A percentile compares a stretch with the other conserved stretches of the same genome.
Conservation (phyloP, 2,329 filamentous ascomycete genomes). For the Ilyonectria destructans region DNA sequence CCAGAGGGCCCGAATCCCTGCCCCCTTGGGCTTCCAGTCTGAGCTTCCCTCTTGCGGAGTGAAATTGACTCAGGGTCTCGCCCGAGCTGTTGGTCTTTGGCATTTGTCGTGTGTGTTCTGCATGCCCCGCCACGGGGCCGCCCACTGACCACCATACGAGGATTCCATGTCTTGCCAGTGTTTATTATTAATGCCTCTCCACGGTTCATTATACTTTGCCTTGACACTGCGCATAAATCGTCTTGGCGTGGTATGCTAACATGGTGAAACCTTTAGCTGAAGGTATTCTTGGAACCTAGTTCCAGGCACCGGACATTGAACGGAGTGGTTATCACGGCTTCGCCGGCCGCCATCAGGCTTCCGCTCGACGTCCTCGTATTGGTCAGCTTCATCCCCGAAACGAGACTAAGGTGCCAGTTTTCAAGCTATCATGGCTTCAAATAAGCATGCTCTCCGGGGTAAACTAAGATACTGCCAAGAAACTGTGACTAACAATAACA, state of each 20-base stretch:
- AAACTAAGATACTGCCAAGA: neutral
- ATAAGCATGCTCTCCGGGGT: neutral
- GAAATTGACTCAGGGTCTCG: slow-evolving; percentile 21
- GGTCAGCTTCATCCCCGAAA: neutral
- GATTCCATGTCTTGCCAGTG: slow-evolving; percentile 3
- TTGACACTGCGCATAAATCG: neutral
- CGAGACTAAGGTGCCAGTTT: neutral
- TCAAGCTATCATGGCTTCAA: neutral
- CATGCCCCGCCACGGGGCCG: slow-evolving; percentile 9
- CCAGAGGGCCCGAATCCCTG: slow-evolving; percentile 21
- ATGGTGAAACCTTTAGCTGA: slow-evolving; percentile 10
- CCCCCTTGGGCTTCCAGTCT: slow-evolving; percentile 1
- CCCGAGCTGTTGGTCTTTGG: neutral
- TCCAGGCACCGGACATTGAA: neutral
- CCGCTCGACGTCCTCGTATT: neutral
- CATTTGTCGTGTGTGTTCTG: neutral
- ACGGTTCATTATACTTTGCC: neutral
- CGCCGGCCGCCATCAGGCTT: neutral
- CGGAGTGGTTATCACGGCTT: neutral
- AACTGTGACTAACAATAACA: neutral
- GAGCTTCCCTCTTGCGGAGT: slow-evolving; percentile 11
- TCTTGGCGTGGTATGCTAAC: neutral
- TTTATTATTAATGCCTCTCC: slow-evolving; percentile 1
- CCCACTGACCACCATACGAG: slow-evolving; percentile 1
- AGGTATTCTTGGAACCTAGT: neutral